Base-by-base conservation (phyloP, 305 asterid genomes). In the Fraxinus sp. region DNA sequence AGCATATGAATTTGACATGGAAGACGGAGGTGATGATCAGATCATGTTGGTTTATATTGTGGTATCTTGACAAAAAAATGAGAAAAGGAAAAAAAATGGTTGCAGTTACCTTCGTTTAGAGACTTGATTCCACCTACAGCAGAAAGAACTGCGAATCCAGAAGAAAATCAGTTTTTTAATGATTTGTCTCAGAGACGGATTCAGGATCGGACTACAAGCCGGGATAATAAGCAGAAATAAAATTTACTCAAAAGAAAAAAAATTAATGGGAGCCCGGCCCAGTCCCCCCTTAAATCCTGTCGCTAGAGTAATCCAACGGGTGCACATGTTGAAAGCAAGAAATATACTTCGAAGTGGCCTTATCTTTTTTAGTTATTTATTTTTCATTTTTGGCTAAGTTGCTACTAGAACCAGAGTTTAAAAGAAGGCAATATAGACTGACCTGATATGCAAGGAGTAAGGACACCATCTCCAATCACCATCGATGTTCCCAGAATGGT, bases 381-480 rank as follows among this genome's bases (percentile, higher is more conserved):
- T 46, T 46, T 46, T 49, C 20, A 49, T 49, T 49, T 49, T 49
- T 49, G 57, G 59, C 59, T 14, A 14, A 49, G 20, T 49, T 49
- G 59, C 18, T 14, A 14, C 59, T 13, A 49, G 59, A 49, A 49
- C 59, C 9, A n/a, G 35, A 49, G 33, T 10, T 43, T 43, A 20
- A 59, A 59, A 6, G 30, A 20, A 20, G 11, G 28, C 30, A 11
- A 26, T 24, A 35, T 66, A 10, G 24, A 49, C 20, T 70, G 24
- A 90, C 96, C 97, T 66, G 98, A 95, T 78, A 95, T 95, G 85
- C 91, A 86, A 1, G 98, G 98, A 68, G 98, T 95, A 22, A 95
- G 90, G 82, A 92, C 88, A 13, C 97, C 97, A 78, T 94, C 98
- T n/a, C 97, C 95, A 0, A 95, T 93, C 22, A 95, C 95, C 98